Percentiles rank a stretch among this genome's conserved stretches.
phyloP scores from a whole-genome alignment of 805 yeast species.

The Cyberlindnera suaveolens region DNA sequence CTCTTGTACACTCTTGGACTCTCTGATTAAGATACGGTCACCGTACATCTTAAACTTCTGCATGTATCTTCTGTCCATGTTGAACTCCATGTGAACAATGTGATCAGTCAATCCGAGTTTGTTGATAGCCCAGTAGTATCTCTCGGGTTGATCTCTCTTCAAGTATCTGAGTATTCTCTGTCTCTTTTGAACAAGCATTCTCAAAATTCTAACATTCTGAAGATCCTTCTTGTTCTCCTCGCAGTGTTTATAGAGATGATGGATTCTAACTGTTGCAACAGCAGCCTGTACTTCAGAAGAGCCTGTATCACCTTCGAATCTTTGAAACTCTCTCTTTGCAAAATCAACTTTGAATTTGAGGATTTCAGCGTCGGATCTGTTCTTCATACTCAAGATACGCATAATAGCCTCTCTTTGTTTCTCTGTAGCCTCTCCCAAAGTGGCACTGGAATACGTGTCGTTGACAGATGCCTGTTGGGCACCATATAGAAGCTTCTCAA shows the following conservation, averaged over 20 bases:
- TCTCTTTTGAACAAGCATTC: constrained; percentile 85
- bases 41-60: constrained; percentile 77
- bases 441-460: constrained; percentile 17
- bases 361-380: constrained; percentile 55
- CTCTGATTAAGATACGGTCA: constrained; percentile 57
- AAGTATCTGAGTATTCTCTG: constrained; percentile 78
- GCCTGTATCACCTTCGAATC: constrained; percentile 88
- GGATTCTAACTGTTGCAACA: constrained; percentile 72
- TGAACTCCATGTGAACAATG: constrained; percentile 72
- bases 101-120: constrained; percentile 85
- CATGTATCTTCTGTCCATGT: constrained; percentile 70
- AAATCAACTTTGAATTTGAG: constrained; percentile 50
- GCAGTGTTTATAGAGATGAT: constrained; percentile 69
- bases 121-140: constrained; percentile 79
- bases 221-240: constrained; percentile 66
- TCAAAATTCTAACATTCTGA: constrained; percentile 59
- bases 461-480: constrained; percentile 53
- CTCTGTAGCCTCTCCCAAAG: constrained; percentile 36
- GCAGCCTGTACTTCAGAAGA: constrained; percentile 97
- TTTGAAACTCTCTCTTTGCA: constrained; percentile 75
- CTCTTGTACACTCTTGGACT: constrained; percentile 42
- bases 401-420: constrained; percentile 60
- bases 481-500: constrained; percentile 71
- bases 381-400: constrained; percentile 69
- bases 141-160: constrained; percentile 72